A percentile compares a stretch with the other conserved stretches of the same genome.
phyloP scores from a whole-genome alignment of 257 asterid species.

The Agastache rugosa region DNA sequence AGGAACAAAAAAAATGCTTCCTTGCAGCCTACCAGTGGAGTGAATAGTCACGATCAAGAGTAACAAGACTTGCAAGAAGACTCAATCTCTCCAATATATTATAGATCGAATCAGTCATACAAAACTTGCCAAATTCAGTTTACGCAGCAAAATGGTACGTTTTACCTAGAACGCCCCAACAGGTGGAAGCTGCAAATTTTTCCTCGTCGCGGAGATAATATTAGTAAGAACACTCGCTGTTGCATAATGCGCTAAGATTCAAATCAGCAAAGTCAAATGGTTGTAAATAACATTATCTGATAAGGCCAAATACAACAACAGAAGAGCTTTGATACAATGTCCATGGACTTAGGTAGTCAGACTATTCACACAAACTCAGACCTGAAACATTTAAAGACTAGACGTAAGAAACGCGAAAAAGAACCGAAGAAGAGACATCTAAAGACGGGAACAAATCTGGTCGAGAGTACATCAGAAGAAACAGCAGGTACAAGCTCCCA shows the following conservation, averaged over 20 bases:
- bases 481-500: slow-evolving; percentile 13
- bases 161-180: too few species aligned
- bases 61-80: too few species aligned
- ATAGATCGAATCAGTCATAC: too few species aligned
- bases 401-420: background rate
- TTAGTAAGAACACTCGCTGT: background rate
- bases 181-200: background rate
- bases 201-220: too few species aligned
- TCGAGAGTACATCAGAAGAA: background rate
- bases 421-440: background rate
- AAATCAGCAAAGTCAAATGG: background rate
- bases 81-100: too few species aligned
- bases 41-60: too few species aligned
- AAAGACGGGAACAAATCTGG: background rate
- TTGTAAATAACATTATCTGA: background rate
- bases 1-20: too few species aligned
- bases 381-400: background rate
- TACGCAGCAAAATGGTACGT: too few species aligned
- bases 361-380: background rate
- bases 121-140: too few species aligned
- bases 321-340: background rate
- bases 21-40: too few species aligned
- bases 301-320: background rate
- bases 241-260: background rate
- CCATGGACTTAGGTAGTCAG: background rate